Percentiles rank a stretch among this genome's conserved stretches.
Evolutionary conservation across 2,329 filamentous ascomycete species (phyloP).

Genomic region (Allantophomopsis cytisporea): DNA sequence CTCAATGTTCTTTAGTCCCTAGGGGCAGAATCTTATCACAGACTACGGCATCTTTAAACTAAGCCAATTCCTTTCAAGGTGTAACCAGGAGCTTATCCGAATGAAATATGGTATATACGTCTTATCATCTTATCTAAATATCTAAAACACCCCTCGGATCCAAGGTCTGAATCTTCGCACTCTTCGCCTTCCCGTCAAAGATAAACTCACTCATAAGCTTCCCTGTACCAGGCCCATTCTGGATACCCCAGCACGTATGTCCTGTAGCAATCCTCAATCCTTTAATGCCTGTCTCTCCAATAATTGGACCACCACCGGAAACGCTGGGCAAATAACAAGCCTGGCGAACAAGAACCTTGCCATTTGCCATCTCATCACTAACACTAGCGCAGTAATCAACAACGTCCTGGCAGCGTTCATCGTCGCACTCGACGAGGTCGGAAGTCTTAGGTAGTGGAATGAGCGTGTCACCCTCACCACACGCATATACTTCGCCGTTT

Average conservation of each 20-base stretch:
- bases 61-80: too few species aligned
- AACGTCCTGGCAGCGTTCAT: constrained; percentile 70
- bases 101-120: too few species aligned
- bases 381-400: constrained; percentile 62
- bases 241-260: constrained; percentile 97
- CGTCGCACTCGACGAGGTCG: constrained; percentile 64
- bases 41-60: too few species aligned
- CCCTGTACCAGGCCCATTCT: constrained; percentile 83
- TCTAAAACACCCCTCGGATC: constrained; percentile 47
- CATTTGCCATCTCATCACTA: constrained; percentile 49
- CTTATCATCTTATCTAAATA: too few species aligned
- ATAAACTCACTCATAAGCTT: constrained; percentile 70
- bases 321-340: constrained; percentile 76
- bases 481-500: constrained; percentile 83
- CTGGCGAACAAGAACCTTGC: constrained; percentile 62
- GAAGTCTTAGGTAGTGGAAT: constrained; percentile 65
- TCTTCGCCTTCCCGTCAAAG: constrained; percentile 57
- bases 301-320: constrained; percentile 44
- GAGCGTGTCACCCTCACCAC: constrained; percentile 73
- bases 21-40: too few species aligned
- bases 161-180: constrained; percentile 50
- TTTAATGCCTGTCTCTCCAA: constrained; percentile 60
- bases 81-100: too few species aligned
- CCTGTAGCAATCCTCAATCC: constrained; percentile 76
- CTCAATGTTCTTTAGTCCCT: too few species aligned